These are phyloP conservation scores for Penicillium tannophilum DNA, from an alignment of 495 filamentous ascomycete species.

Conservation along the genomic window DNA sequence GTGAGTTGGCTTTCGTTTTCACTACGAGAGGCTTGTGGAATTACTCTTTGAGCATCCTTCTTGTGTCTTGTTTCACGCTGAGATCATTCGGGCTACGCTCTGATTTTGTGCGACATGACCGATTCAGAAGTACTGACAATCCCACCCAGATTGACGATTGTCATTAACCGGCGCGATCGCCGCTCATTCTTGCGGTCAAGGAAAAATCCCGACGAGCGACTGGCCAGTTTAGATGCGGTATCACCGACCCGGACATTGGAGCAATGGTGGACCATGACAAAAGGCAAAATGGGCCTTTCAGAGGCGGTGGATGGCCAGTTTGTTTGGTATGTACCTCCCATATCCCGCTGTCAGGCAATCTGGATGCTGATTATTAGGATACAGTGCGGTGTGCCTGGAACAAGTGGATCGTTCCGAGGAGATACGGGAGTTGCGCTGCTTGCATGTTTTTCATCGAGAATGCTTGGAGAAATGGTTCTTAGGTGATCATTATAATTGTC, in stretches of 20 bases:
- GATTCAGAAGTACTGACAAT: background rate
- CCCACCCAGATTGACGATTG: conserved; percentile 33
- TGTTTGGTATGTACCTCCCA: conserved; percentile 36
- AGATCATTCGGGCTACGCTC: conserved; percentile 6
- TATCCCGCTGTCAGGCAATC: background rate
- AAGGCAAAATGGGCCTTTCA: conserved; percentile 37
- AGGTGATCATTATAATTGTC: conserved; percentile 47
- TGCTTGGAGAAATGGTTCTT: conserved; percentile 52
- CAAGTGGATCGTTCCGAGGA: conserved; percentile 42
- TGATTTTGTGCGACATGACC: conserved; percentile 7
- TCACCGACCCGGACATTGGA: conserved; percentile 45
- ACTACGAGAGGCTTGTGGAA: no score
- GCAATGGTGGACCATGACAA: conserved; percentile 45
- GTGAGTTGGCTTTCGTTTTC: conserved; percentile 25
- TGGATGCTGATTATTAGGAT: background rate
- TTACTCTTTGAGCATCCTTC: background rate
- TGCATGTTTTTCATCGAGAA: conserved; percentile 50
- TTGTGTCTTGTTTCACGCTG: background rate
- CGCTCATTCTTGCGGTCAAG: conserved; percentile 24
- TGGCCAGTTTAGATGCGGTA: conserved; percentile 44
- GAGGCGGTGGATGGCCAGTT: conserved; percentile 45
- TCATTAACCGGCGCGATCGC: conserved; percentile 42
- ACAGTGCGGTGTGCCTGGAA: conserved; percentile 47
- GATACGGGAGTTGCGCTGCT: conserved; percentile 46
- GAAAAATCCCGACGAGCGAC: conserved; percentile 36